These are phyloP conservation scores for Solidago caesia DNA, from an alignment of 129 eudicot genomes.

Conservation along the genomic window DNA sequence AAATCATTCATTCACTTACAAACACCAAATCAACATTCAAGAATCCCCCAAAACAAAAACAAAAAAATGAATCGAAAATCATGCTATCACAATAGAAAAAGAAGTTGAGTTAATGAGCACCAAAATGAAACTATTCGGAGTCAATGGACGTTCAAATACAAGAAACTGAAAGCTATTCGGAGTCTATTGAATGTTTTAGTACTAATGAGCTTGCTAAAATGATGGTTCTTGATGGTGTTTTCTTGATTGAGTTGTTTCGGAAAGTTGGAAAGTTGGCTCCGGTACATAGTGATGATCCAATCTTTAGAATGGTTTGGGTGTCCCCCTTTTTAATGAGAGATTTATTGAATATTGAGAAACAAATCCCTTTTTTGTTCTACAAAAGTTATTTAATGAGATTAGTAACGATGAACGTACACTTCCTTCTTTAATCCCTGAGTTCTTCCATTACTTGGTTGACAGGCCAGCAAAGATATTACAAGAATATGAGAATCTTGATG, in stretches of 20 bases:
- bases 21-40: conserved; percentile 17
- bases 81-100: conserved; percentile 29
- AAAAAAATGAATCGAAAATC: conserved; percentile 16
- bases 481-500: conserved; percentile 19
- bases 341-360: conserved; percentile 36
- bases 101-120: conserved; percentile 19
- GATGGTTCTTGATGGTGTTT: conserved; percentile 45
- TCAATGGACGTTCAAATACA: conserved; percentile 22
- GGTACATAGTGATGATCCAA: conserved; percentile 28
- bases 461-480: conserved; percentile 1
- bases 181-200: conserved; percentile 20
- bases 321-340: conserved; percentile 40
- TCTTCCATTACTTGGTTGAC: conserved; percentile 25
- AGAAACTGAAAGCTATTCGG: conserved; percentile 36
- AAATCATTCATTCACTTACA: too few species aligned
- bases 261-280: conserved; percentile 34
- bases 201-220: conserved; percentile 37
- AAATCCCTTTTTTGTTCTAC: conserved; percentile 36
- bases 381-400: conserved; percentile 25
- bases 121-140: conserved; percentile 21
- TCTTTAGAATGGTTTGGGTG: conserved; percentile 37
- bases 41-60: too few species aligned
- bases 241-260: conserved; percentile 35
- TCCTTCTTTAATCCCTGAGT: conserved; percentile 31
- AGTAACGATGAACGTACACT: conserved; percentile 1